A percentile compares a stretch with the other conserved stretches of the same genome.
Conservation (phyloP, 1,139 yeast genomes). For the Saccharomyces hybrid region DNA sequence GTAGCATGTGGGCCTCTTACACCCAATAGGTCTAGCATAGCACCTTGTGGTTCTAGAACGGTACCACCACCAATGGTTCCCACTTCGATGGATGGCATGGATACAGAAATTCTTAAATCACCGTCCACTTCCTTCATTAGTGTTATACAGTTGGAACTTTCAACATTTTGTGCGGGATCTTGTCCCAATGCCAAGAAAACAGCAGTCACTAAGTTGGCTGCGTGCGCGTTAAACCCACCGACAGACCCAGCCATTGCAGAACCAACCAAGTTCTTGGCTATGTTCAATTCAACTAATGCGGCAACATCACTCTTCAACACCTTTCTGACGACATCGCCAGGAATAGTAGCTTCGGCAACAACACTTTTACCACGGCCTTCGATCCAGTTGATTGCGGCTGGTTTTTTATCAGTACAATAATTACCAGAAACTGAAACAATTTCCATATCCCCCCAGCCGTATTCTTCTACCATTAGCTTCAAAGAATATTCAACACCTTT, state of each 20-base stretch:
- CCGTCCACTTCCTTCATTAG: slow-evolving; percentile 81
- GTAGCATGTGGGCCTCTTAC: slow-evolving; percentile 95
- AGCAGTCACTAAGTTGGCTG: slow-evolving; percentile 93
- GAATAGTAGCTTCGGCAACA: slow-evolving; percentile 94
- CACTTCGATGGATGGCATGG: slow-evolving; percentile 98
- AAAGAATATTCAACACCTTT: slow-evolving; percentile 91
- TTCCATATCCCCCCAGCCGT: slow-evolving; percentile 94
- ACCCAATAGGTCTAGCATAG: slow-evolving; percentile 91
- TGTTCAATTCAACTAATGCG: slow-evolving; percentile 83
- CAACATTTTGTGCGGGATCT: slow-evolving; percentile 98
- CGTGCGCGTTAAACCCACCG: slow-evolving; percentile 98
- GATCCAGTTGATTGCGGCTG: slow-evolving; percentile 98
- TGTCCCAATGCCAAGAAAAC: slow-evolving; percentile 93
- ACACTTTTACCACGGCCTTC: slow-evolving; percentile 98
- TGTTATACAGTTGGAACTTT: slow-evolving; percentile 94
- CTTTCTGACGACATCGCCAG: slow-evolving; percentile 67
- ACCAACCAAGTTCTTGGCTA: slow-evolving; percentile 85
- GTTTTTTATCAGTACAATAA: slow-evolving; percentile 94
- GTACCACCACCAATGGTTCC: slow-evolving; percentile 99
- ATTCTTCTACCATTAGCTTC: slow-evolving; percentile 75
- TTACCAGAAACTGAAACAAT: slow-evolving; percentile 92
- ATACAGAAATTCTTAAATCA: slow-evolving; percentile 81
- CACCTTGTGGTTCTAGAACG: slow-evolving; percentile 91
- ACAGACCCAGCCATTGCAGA: slow-evolving; percentile 98
- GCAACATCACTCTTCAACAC: slow-evolving; percentile 89